A percentile compares a stretch with the other conserved stretches of the same genome.
phyloP scores from a whole-genome alignment of 495 filamentous ascomycete genomes.

The Zalerion maritima region DNA sequence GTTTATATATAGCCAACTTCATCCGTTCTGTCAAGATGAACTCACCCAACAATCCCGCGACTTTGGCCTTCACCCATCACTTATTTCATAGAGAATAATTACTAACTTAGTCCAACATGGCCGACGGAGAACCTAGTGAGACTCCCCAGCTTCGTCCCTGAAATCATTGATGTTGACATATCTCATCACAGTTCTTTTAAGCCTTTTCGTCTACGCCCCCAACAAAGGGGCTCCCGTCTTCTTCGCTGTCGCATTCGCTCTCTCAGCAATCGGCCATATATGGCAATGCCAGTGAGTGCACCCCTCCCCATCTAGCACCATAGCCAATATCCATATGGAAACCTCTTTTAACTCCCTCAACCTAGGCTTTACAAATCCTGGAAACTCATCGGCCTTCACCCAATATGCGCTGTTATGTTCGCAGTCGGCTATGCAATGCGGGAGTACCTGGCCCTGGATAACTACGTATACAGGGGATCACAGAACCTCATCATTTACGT shows the following conservation, averaged over 20 bases:
- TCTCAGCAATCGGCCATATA: constrained; percentile 13
- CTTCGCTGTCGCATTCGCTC: constrained; percentile 11
- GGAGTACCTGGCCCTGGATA: constrained; percentile 16
- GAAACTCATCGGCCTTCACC: constrained; percentile 14
- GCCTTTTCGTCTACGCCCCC: constrained; percentile 19
- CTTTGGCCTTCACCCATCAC: no score
- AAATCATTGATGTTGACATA: neutral
- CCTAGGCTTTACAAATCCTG: constrained; percentile 15
- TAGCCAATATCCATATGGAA: neutral
- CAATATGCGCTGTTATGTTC: constrained; percentile 14
- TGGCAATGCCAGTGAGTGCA: constrained; percentile 19
- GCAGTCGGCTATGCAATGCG: constrained; percentile 16
- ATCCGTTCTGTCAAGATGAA: no score
- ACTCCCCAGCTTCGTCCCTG: neutral
- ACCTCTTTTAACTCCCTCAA: neutral
- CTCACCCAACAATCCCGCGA: no score
- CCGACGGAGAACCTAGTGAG: constrained; percentile 15
- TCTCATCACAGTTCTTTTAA: constrained; percentile 12
- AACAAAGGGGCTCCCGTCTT: constrained; percentile 17
- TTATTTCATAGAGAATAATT: constrained; percentile 4
- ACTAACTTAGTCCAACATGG: constrained; percentile 9
- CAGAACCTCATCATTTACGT: constrained; percentile 11
- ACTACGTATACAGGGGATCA: constrained; percentile 17
- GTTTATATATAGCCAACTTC: no score
- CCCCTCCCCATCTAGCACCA: neutral